phyloP scores from a whole-genome alignment of 2,329 filamentous ascomycete species.

The Claviceps sp. region DNA sequence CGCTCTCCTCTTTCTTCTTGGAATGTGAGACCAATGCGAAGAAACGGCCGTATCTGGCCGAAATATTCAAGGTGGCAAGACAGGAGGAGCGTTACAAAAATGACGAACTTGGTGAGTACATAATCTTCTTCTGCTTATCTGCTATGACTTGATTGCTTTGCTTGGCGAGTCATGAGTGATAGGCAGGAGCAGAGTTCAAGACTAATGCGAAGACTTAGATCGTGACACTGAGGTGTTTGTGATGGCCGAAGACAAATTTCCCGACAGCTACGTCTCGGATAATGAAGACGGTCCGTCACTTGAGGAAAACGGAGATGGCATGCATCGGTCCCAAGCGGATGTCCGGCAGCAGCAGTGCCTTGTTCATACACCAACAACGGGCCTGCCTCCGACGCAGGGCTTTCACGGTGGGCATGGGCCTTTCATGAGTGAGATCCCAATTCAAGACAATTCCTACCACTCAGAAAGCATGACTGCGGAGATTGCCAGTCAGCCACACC shows the following conservation, averaged over 20 bases:
- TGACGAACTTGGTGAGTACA: slow-evolving; percentile 40
- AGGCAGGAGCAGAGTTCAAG: not conserved
- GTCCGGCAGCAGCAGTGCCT: slow-evolving; percentile 19
- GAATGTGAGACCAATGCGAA: slow-evolving; percentile 41
- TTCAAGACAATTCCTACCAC: slow-evolving; percentile 27
- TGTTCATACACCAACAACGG: slow-evolving; percentile 21
- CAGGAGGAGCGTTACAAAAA: slow-evolving; percentile 42
- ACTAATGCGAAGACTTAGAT: slow-evolving; percentile 5
- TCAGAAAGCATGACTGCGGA: slow-evolving; percentile 28
- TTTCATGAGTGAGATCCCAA: slow-evolving; percentile 30
- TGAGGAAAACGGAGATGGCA: slow-evolving; percentile 30
- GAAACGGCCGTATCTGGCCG: slow-evolving; percentile 42
- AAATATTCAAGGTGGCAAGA: slow-evolving; percentile 48
- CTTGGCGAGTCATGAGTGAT: not conserved
- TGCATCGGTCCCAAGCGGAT: slow-evolving; percentile 20
- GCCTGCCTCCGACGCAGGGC: slow-evolving; percentile 21
- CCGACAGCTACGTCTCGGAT: slow-evolving; percentile 33
- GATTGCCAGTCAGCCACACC: slow-evolving; percentile 26
- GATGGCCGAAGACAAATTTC: slow-evolving; percentile 37
- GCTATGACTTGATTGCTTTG: not conserved
- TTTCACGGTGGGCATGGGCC: slow-evolving; percentile 20
- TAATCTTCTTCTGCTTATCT: not conserved
- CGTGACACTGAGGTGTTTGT: slow-evolving; percentile 31
- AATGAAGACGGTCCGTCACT: slow-evolving; percentile 27
- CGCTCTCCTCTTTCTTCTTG: slow-evolving; percentile 42